A percentile compares a stretch with the other conserved stretches of the same genome.
phyloP scores from a whole-genome alignment of 345 rosid genomes.

The Bruguiera sexangula region DNA sequence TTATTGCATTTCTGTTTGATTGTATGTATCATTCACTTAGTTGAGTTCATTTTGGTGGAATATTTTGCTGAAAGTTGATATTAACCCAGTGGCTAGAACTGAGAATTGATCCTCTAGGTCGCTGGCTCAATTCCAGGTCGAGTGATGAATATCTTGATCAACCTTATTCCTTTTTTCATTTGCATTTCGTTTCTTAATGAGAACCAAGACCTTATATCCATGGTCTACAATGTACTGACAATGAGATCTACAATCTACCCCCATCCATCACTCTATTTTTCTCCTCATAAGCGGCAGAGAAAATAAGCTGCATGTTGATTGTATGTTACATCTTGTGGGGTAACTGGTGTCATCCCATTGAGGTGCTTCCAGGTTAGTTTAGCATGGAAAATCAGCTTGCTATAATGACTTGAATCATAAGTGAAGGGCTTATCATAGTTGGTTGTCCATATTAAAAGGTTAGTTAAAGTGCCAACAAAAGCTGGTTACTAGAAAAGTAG shows the following conservation, averaged over 20 bases:
- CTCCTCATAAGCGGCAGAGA: too few species aligned
- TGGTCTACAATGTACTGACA: neutral
- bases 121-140: conserved; percentile 32
- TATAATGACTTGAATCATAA: neutral
- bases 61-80: conserved; percentile 16
- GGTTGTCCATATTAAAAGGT: neutral
- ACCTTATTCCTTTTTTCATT: neutral
- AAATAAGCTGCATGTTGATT: too few species aligned
- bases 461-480: neutral
- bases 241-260: neutral
- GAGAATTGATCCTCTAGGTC: conserved; percentile 31
- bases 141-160: conserved; percentile 11
- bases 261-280: too few species aligned
- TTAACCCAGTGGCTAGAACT: conserved; percentile 40
- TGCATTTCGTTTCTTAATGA: neutral
- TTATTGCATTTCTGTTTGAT: conserved; percentile 1
- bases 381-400: neutral
- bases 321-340: too few species aligned
- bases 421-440: neutral
- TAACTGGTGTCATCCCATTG: neutral
- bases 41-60: neutral
- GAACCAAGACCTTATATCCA: neutral
- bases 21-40: conserved; percentile 5
- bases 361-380: neutral
- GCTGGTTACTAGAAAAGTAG: neutral